Conservation (phyloP, 1,284 basidiomycete species). For the Boletellus sp. region DNA sequence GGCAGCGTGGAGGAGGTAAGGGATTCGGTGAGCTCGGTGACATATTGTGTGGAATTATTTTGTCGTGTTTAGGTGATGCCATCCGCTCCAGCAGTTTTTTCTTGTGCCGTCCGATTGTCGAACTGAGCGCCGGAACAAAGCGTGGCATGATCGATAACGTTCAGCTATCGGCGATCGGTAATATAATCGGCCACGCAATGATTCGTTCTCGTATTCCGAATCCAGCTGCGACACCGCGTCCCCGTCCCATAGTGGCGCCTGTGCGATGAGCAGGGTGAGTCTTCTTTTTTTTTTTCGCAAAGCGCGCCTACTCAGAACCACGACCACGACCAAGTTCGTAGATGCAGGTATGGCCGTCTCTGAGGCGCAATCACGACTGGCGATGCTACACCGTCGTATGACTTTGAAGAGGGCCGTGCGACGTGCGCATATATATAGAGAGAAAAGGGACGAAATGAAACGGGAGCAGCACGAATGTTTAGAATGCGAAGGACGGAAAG, state of each 20-base stretch:
- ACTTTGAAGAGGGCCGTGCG: conserved; percentile 30
- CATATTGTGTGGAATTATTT: too few species aligned
- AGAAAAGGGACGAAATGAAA: background rate
- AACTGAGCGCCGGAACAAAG: too few species aligned
- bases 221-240: too few species aligned
- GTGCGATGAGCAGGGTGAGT: conserved; percentile 23
- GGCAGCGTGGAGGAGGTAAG: conserved; percentile 18
- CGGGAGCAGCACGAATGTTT: background rate
- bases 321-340: conserved; percentile 8
- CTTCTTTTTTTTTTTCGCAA: conserved; percentile 58
- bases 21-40: too few species aligned
- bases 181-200: too few species aligned
- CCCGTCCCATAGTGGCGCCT: too few species aligned
- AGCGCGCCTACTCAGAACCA: conserved; percentile 61
- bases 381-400: conserved; percentile 11
- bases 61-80: too few species aligned
- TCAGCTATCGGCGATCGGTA: too few species aligned
- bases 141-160: too few species aligned
- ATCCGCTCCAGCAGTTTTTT: too few species aligned
- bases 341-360: conserved; percentile 5
- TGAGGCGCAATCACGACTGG: conserved; percentile 9
- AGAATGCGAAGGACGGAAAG: conserved; percentile 5
- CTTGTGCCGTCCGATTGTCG: too few species aligned
- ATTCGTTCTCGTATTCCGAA: too few species aligned
- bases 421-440: conserved; percentile 29